A percentile compares a stretch with the other conserved stretches of the same genome.
phyloP scores from a whole-genome alignment of 1,284 basidiomycete species.

The Golubevia pallescens region DNA sequence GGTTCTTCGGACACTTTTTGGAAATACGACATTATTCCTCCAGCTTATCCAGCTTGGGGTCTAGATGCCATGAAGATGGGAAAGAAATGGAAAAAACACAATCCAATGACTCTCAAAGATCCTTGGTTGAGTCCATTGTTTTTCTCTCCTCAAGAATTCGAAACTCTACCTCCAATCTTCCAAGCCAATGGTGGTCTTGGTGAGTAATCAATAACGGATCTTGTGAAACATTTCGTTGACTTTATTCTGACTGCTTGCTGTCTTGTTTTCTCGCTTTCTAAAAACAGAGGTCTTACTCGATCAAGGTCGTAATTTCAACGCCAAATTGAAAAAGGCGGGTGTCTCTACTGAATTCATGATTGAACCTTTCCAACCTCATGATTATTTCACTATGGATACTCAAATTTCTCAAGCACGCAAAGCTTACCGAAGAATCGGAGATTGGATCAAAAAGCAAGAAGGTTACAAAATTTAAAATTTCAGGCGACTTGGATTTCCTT shows the following conservation, averaged over 20 bases:
- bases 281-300: conserved; percentile 29
- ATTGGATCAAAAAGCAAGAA: conserved; percentile 24
- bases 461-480: neutral
- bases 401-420: conserved; percentile 22
- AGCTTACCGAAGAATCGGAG: conserved; percentile 29
- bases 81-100: conserved; percentile 9
- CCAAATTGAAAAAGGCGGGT: conserved; percentile 13
- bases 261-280: no score
- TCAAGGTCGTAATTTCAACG: conserved; percentile 22
- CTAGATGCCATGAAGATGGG: conserved; percentile 21
- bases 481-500: neutral
- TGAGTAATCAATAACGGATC: no score
- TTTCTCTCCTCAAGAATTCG: conserved; percentile 28
- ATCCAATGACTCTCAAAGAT: conserved; percentile 20
- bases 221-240: no score
- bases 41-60: conserved; percentile 44
- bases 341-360: conserved; percentile 3
- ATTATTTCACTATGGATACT: conserved; percentile 37
- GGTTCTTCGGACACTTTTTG: no score
- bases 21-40: conserved; percentile 37
- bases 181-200: conserved; percentile 23
- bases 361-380: conserved; percentile 28
- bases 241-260: no score
- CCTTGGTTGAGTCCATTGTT: conserved; percentile 31
- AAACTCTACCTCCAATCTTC: conserved; percentile 15